phyloP scores from a whole-genome alignment of 2,329 filamentous ascomycete genomes.

The Macrophomina pseudophaseolina region DNA sequence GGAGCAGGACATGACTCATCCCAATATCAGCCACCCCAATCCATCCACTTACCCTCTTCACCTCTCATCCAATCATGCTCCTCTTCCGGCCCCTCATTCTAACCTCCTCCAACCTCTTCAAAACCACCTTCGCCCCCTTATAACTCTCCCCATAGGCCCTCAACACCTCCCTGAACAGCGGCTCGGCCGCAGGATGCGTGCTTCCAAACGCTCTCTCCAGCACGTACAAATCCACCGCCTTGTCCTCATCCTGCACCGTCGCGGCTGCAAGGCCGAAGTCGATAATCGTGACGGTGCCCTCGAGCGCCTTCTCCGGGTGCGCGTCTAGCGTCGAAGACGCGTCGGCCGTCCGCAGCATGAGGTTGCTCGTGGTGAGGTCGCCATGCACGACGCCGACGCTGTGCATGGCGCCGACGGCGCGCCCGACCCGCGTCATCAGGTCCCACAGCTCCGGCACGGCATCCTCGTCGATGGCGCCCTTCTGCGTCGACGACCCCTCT shows the following conservation, averaged over 20 bases:
- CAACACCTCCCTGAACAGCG: conserved; percentile 75
- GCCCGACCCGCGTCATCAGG: conserved; percentile 74
- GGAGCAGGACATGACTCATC: background rate
- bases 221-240: conserved; percentile 95
- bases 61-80: conserved; percentile 84
- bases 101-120: conserved; percentile 88
- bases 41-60: background rate
- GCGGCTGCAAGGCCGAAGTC: conserved; percentile 91
- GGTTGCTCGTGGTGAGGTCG: conserved; percentile 95
- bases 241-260: conserved; percentile 83
- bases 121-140: conserved; percentile 73
- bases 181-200: conserved; percentile 86
- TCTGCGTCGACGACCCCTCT: background rate
- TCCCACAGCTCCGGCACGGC: conserved; percentile 51
- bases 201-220: conserved; percentile 92
- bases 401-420: conserved; percentile 77
- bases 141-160: conserved; percentile 74
- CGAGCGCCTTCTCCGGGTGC: conserved; percentile 41
- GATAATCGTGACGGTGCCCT: conserved; percentile 85
- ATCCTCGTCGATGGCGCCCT: conserved; percentile 12
- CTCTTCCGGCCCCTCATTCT: conserved; percentile 92
- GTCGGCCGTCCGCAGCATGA: conserved; percentile 69
- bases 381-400: conserved; percentile 87
- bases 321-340: conserved; percentile 14
- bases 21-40: background rate